These are phyloP conservation scores for Yamadazyma sp. DNA, from an alignment of 805 yeast genomes.

Conservation along the genomic window DNA sequence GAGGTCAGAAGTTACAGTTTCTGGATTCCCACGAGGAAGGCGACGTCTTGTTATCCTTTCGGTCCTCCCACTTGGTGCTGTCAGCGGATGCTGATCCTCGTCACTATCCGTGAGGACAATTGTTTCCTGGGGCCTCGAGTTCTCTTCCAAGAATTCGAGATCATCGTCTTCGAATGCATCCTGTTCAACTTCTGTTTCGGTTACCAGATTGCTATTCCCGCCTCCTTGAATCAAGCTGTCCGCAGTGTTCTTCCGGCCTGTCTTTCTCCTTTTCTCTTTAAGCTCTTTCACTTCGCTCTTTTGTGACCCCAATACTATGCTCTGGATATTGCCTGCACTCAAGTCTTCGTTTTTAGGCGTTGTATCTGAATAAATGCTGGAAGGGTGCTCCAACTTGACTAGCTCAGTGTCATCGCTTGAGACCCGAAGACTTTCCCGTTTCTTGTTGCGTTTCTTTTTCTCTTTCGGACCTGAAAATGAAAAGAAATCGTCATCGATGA, in stretches of 20 bases:
- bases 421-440: too few species aligned
- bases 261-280: background rate
- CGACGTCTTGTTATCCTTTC: too few species aligned
- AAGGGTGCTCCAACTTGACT: slow-evolving; percentile 7
- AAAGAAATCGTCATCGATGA: slow-evolving; percentile 32
- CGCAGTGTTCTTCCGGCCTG: too few species aligned
- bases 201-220: too few species aligned
- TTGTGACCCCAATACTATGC: slow-evolving; percentile 3
- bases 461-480: slow-evolving; percentile 18
- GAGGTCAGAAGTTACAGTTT: background rate
- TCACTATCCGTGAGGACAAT: slow-evolving; percentile 1
- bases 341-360: background rate
- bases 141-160: too few species aligned
- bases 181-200: too few species aligned
- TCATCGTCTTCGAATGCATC: background rate
- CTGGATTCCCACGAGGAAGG: background rate
- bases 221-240: too few species aligned
- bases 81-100: background rate
- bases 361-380: too few species aligned
- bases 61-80: too few species aligned
- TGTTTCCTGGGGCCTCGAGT: too few species aligned
- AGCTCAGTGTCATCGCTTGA: too few species aligned
- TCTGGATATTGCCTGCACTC: background rate
- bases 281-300: too few species aligned
- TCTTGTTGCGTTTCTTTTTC: slow-evolving; percentile 12